A percentile compares a stretch with the other conserved stretches of the same genome.
phyloP scores from a whole-genome alignment of 2,329 filamentous ascomycete species.

The Tricladium varicosporioides region DNA sequence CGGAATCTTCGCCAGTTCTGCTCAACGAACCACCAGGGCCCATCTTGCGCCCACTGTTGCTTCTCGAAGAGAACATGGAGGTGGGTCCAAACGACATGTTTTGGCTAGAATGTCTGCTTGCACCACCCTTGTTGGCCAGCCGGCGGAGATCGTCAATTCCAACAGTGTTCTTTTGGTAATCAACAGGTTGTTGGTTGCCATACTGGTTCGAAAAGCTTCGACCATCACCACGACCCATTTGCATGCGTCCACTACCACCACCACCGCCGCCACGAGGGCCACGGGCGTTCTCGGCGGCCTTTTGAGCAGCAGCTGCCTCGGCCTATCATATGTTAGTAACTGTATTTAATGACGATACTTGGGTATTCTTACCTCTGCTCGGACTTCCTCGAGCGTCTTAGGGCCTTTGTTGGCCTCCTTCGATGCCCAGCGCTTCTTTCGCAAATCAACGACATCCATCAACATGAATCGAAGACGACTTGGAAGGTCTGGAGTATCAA shows the following conservation, averaged over 20 bases:
- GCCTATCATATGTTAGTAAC: conserved; percentile 41
- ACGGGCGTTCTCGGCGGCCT: conserved; percentile 70
- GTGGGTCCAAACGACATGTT: conserved; percentile 71
- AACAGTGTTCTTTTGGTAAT: conserved; percentile 75
- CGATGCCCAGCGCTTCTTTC: conserved; percentile 73
- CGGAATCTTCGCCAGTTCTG: conserved; percentile 79
- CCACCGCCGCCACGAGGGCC: conserved; percentile 55
- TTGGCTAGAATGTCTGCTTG: conserved; percentile 59
- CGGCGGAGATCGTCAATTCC: conserved; percentile 89
- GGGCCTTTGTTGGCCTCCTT: conserved; percentile 93
- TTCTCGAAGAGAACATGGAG: conserved; percentile 84
- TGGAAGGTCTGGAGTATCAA: conserved; percentile 74
- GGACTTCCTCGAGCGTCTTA: conserved; percentile 93
- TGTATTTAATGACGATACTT: conserved; percentile 5
- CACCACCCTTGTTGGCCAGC: conserved; percentile 61
- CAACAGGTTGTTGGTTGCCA: conserved; percentile 67
- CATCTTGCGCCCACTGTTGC: conserved; percentile 82
- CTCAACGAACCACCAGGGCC: conserved; percentile 71
- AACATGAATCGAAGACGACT: conserved; percentile 96
- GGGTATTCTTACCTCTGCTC: conserved; percentile 61
- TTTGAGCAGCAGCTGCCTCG: conserved; percentile 75
- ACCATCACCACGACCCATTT: conserved; percentile 79
- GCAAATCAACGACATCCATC: conserved; percentile 87
- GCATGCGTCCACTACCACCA: conserved; percentile 64
- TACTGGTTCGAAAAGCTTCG: conserved; percentile 77